Base-by-base conservation (phyloP, 371 early-diverging fungal genomes). In the Zychaea mexicana region DNA sequence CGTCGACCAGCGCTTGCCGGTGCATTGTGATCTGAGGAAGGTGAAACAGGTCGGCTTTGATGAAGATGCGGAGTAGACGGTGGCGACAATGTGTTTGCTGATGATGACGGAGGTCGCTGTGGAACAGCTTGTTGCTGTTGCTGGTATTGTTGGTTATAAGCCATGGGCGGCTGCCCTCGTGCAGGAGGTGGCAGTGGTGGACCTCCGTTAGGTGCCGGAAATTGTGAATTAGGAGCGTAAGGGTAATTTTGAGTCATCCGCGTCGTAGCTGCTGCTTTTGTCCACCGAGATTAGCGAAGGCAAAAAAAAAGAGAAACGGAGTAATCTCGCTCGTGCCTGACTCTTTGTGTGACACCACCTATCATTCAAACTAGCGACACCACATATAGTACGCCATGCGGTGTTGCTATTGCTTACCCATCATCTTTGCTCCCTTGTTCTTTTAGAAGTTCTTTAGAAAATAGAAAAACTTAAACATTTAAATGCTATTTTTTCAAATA, bases 171-270 rank as follows among this genome's bases (percentile, higher is more conserved):
- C 12, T 31, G 27, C 9, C 52, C 61, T 19, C 52, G 33, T 33
- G 33, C 32, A 24, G 52, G 61, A 31, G 52, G 52, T 27, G n/a
- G 61, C 21, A 42, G 21, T 8, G 24, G 45, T 27, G 56, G 30
- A 19, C 45, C 59, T 9, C 47, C 47, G 12, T 30, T 46, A 12
- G 60, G 46, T 30, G 47, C 60, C 12, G 60, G 21, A 24, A 30
- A 46, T 28, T 22, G 42, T 38, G 46, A 30, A 59, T 59, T 59
- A 49, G 10, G 19, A 22, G 47, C 15, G 32, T 59, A 59, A 31
- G 45, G 47, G 32, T 59, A 59, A 30, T 59, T 59, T 59, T 59
- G 60, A 22, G 46, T 59, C 60, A 59, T 59, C 60, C 47, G 49
- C 49, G 49, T 49, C 49, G 49, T 49, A 31, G 56, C 56, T 56